Evolutionary conservation across 345 rosid species (phyloP), one percentile per base, ranked within the genome.

Genomic region (Arabidopsis arenosa): DNA sequence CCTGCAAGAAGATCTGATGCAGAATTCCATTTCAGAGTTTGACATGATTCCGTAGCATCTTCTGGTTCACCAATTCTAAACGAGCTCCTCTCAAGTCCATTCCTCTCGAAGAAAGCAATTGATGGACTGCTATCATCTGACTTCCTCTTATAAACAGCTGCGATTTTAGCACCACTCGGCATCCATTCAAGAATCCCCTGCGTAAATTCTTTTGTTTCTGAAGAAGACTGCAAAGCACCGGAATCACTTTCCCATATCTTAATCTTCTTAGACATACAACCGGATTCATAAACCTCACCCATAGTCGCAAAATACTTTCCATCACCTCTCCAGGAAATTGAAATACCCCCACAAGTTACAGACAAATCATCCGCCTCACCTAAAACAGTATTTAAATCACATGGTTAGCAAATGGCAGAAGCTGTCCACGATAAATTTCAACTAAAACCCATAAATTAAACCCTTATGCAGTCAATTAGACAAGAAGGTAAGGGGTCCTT

Each of bases 141-240:
- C 76, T 85, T 87, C 79, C 79, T 77, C 43, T 85, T 85, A 83
- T 80, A 84, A 61, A 89, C 92, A 54, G 93, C 85, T n/a, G 93
- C 97, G 70, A 95, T 86, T 75, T 90, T 95, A 5, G 93, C 97
- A 54, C 98, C 99, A 75, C 90, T 92, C 14, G 99, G 99, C 99
- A 95, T 95, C 99, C 99, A 95, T 44, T 90, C 98, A 82, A 95
- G 76, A 74, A 85, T 77, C 68, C 83, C 83, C 63, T 91, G 94
- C 85, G 80, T 79, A 73, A 89, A 87, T 52, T 79, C 69, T 80
- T 86, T 88, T 40, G 85, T 40, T 77, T 89, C 96, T 40, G 99
- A 89, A 69, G 90, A 72, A 76, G 96, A 85, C 82, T 83, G 97
- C 79, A 88, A 64, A 7, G 83, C 75, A 30, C 97, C 97, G 1